These are phyloP conservation scores for Penicillium thymicola DNA, from an alignment of 2,329 filamentous ascomycete genomes.

Conservation along the genomic window DNA sequence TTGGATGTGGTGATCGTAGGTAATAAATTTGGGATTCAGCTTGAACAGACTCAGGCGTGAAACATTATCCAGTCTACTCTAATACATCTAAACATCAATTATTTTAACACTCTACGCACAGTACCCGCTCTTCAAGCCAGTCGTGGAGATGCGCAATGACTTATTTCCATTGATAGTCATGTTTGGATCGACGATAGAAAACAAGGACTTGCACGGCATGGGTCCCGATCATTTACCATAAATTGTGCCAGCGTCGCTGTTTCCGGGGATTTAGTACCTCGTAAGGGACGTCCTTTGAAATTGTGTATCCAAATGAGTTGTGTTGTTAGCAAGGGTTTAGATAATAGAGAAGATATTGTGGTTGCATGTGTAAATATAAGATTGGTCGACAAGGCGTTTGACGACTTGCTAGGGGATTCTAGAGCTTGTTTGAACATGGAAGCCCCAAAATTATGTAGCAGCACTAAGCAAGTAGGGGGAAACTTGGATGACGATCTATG, in stretches of 20 bases:
- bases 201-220: conserved; percentile 36
- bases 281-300: conserved; percentile 52
- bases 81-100: not conserved
- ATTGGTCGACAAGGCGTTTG: too few species aligned
- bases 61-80: not conserved
- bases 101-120: conserved; percentile 54
- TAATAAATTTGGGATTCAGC: not conserved
- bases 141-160: conserved; percentile 46
- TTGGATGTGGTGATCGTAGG: not conserved
- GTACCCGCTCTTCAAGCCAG: conserved; percentile 44
- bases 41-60: not conserved
- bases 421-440: not conserved
- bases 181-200: conserved; percentile 42
- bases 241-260: conserved; percentile 56
- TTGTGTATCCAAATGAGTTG: conserved; percentile 5
- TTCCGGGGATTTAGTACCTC: conserved; percentile 57
- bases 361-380: too few species aligned
- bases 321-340: not conserved
- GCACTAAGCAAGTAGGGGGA: not conserved
- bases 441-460: not conserved
- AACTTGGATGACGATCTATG: not conserved
- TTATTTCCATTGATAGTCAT: conserved; percentile 30
- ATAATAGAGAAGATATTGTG: too few species aligned
- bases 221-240: conserved; percentile 49
- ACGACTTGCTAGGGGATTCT: too few species aligned